Base-by-base conservation (phyloP, 2,329 filamentous ascomycete species). In the Rhexocercosporidium sp. region DNA sequence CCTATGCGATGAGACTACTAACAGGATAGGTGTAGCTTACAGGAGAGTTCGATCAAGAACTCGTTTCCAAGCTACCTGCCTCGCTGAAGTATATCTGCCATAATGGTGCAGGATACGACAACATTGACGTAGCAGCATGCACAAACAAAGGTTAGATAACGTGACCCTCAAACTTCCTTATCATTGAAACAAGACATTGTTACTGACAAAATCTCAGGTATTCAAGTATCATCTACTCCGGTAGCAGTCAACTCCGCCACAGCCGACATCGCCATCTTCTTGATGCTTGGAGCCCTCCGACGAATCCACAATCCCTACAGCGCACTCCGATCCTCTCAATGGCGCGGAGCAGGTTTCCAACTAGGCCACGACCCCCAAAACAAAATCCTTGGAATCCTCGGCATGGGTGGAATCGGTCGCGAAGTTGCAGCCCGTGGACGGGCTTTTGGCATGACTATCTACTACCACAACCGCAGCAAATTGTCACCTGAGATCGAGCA, bases 371-470 rank as follows among this genome's bases (percentile, higher is more conserved):
- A 96, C 75, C 92, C 92, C 0, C 83, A 91, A 75, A 89, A 89
- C 39, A 95, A 94, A 78, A 80, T 88, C 1, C 82, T 96, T 4
- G 93, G 93, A 0, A 92, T 96, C 66, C 78, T 96, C 34, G 93
- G 92, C 5, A 94, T 96, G 92, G 93, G 93, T 22, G 92, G 92
- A 3, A 96, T 96, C 69, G 92, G 93, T 0, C 82, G 88, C 31
- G 92, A 93, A 75, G 80, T 95, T 71, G 91, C 90, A 72, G 84
- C 81, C 73, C 92, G 93, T 79, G 90, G 89, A 2, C 83, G 86
- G 62, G 90, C 84, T 0, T 93, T 96, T 76, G 91, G 89, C 3
- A 93, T 96, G 90, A 84, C 79, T 62, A 83, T 93, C 22, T 84
- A 88, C 47, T 96, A 96, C 74, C 83, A 93, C 75, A 95, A 94